phyloP scores from a whole-genome alignment of 768 basidiomycete genomes.

The Boletus fagicola region DNA sequence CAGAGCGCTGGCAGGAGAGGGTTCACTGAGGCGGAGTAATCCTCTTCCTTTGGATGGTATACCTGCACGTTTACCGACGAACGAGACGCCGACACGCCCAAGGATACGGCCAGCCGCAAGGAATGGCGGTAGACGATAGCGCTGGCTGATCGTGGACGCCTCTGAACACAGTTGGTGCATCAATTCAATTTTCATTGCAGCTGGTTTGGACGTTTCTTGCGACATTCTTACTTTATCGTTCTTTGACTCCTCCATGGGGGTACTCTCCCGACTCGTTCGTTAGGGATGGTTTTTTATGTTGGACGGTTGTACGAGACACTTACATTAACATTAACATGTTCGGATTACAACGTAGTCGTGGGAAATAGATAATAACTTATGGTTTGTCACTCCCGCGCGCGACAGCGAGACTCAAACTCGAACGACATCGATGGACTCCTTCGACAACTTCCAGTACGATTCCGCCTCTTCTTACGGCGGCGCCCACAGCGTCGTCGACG shows the following conservation, averaged over 20 bases:
- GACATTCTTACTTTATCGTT: slow-evolving; percentile 5
- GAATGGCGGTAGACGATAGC: slow-evolving; percentile 45
- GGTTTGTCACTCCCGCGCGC: not conserved
- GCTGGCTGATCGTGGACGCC: not conserved
- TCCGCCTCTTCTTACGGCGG: slow-evolving; percentile 78
- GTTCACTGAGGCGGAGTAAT: slow-evolving; percentile 28
- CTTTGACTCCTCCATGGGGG: slow-evolving; percentile 1
- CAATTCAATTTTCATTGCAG: not conserved
- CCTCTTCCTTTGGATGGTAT: slow-evolving; percentile 30
- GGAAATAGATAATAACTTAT: slow-evolving; percentile 25
- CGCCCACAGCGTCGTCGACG: slow-evolving; percentile 67
- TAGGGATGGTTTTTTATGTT: slow-evolving; percentile 7
- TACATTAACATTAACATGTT: not conserved
- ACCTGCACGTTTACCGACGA: slow-evolving; percentile 38
- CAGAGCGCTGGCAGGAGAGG: slow-evolving; percentile 19
- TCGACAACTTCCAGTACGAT: slow-evolving; percentile 85
- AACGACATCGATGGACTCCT: slow-evolving; percentile 63
- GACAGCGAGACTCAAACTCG: slow-evolving; percentile 2
- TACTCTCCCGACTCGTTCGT: slow-evolving; percentile 12
- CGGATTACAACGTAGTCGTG: slow-evolving; percentile 20
- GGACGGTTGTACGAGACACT: slow-evolving; percentile 6
- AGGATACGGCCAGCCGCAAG: slow-evolving; percentile 45
- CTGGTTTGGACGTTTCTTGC: slow-evolving; percentile 15
- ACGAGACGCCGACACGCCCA: slow-evolving; percentile 64
- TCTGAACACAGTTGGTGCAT: not conserved